Percentiles rank a stretch among this genome's conserved stretches.
These are phyloP conservation scores for Lentinus tigrinus DNA, from an alignment of 768 basidiomycete genomes.

Conservation along the genomic window DNA sequence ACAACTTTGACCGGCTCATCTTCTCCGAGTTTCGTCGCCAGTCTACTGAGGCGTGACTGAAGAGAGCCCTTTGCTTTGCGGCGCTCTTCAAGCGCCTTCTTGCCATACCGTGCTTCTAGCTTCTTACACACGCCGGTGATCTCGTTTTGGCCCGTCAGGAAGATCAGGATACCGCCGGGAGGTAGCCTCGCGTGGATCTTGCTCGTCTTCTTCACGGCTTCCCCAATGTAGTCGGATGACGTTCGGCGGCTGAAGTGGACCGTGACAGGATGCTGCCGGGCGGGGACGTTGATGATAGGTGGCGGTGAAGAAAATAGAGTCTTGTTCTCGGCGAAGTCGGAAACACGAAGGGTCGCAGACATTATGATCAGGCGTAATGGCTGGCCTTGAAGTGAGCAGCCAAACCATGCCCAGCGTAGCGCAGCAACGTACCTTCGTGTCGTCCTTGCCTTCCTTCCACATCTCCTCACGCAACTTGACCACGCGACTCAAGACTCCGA, in stretches of 20 bases:
- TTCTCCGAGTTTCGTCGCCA: conserved; percentile 7
- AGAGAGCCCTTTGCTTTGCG: conserved; percentile 32
- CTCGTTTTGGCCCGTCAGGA: conserved; percentile 95
- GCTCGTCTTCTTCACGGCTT: conserved; percentile 84
- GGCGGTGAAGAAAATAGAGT: conserved; percentile 80
- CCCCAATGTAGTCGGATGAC: conserved; percentile 80
- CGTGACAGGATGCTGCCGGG: conserved; percentile 93
- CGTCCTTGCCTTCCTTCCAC: conserved; percentile 79
- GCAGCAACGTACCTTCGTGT: conserved; percentile 55
- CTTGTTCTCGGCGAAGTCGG: conserved; percentile 87
- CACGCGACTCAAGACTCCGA: conserved; percentile 95
- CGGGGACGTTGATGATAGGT: conserved; percentile 87
- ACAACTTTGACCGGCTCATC: conserved; percentile 19
- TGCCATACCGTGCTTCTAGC: conserved; percentile 75
- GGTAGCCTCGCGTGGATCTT: conserved; percentile 94
- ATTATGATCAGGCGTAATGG: conserved; percentile 94
- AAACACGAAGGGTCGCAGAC: conserved; percentile 95
- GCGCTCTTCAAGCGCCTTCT: conserved; percentile 57
- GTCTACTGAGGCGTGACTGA: conserved; percentile 8
- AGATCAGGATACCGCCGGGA: conserved; percentile 89
- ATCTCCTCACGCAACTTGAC: conserved; percentile 84
- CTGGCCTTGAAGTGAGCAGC: conserved; percentile 32
- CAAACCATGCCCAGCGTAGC: background rate
- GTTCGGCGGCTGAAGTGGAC: conserved; percentile 91
- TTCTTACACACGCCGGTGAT: conserved; percentile 82